Conservation (phyloP, 2,329 filamentous ascomycete species). For the Calonectria ilicicola region DNA sequence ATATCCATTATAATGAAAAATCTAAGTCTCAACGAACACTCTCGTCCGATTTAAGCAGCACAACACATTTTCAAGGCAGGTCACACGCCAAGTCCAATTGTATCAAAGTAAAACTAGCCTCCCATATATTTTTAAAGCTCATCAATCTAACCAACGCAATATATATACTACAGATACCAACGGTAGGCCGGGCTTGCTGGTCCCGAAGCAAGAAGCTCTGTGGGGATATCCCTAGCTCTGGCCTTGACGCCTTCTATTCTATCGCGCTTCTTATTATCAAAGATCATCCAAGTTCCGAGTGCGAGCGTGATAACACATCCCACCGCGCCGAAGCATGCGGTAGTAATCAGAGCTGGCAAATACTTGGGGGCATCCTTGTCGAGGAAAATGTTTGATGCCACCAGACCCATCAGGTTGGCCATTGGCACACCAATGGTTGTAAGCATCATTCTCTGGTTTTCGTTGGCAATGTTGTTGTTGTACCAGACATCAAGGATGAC, state of each 20-base stretch:
- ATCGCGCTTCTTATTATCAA: conserved; percentile 19
- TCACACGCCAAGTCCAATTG: not conserved
- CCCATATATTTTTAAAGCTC: not conserved
- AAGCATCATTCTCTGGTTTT: conserved; percentile 76
- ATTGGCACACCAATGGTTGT: conserved; percentile 80
- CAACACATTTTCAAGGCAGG: too few relatives aligned
- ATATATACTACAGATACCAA: conserved; percentile 16
- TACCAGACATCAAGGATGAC: conserved; percentile 77
- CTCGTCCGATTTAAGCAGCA: too few relatives aligned
- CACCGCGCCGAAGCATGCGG: conserved; percentile 22
- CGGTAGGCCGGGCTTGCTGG: conserved; percentile 19
- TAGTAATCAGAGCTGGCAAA: conserved; percentile 19
- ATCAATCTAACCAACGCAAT: not conserved
- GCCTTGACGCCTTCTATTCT: conserved; percentile 16
- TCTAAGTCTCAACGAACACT: too few relatives aligned
- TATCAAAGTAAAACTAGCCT: not conserved
- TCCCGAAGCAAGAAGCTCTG: conserved; percentile 17
- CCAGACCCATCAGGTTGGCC: conserved; percentile 74
- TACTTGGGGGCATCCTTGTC: conserved; percentile 27
- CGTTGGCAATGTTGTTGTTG: conserved; percentile 86
- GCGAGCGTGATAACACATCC: conserved; percentile 14
- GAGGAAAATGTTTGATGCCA: conserved; percentile 27
- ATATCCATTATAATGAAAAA: too few relatives aligned
- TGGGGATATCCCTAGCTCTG: conserved; percentile 21
- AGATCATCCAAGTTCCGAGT: conserved; percentile 23